A percentile compares a stretch with the other conserved stretches of the same genome.
phyloP scores from a whole-genome alignment of 225 moss, liverwort and hornwort genomes.

The Asterella californica region DNA sequence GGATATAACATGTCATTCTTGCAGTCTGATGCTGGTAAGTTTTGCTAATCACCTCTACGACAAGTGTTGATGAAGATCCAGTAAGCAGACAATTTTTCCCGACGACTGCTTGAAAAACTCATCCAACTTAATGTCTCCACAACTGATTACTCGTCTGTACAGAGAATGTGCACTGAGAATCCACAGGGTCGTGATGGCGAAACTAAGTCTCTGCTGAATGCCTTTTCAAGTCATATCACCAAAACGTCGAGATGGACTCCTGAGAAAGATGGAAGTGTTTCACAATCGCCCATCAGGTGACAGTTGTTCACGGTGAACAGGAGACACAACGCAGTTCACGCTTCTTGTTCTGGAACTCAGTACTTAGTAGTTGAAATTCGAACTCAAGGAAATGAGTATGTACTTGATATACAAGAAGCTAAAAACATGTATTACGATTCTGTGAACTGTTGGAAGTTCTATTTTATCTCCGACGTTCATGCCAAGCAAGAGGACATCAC shows the following conservation, averaged over 20 bases:
- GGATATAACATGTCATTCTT: too few species aligned
- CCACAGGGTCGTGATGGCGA: background rate
- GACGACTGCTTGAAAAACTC: background rate
- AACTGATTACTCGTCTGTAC: background rate
- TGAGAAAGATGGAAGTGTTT: background rate
- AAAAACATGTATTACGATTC: background rate
- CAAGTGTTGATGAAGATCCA: too few species aligned
- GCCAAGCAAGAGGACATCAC: background rate
- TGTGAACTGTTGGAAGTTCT: background rate
- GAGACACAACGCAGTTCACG: background rate
- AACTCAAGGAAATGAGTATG: background rate
- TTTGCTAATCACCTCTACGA: too few species aligned
- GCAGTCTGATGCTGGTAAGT: too few species aligned
- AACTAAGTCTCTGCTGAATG: background rate
- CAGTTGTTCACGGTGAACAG: too few species aligned
- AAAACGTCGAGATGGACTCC: background rate
- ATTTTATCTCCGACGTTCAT: background rate
- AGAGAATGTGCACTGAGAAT: background rate
- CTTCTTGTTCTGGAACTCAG: background rate
- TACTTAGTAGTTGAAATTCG: background rate
- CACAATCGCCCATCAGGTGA: background rate
- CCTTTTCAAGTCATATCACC: background rate
- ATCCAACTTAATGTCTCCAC: background rate
- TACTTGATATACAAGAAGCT: background rate
- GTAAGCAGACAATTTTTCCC: too few species aligned